Percentiles rank a stretch among this genome's conserved stretches.
Conservation (phyloP, 352 stramenopile genomes). For the Globisporangium cederbergense region DNA sequence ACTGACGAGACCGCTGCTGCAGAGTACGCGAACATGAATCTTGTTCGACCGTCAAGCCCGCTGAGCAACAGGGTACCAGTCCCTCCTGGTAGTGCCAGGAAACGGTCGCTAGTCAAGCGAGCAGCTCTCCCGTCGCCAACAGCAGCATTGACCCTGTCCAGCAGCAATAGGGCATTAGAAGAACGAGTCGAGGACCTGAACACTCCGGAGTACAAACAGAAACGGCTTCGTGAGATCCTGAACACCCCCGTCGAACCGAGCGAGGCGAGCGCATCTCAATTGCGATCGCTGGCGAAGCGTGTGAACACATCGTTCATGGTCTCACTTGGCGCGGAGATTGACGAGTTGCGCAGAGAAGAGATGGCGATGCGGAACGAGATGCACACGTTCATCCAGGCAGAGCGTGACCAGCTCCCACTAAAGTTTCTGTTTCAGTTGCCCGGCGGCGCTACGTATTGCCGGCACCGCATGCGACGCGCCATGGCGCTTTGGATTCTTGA, state of each 20-base stretch:
- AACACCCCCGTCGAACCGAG: slow-evolving; percentile 55
- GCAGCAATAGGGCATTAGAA: not conserved
- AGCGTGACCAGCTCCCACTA: slow-evolving; percentile 62
- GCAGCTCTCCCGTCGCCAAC: not conserved
- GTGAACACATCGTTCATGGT: slow-evolving; percentile 50
- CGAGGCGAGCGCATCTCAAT: slow-evolving; percentile 33
- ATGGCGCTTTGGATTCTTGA: slow-evolving; percentile 68
- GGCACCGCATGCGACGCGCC: slow-evolving; percentile 61
- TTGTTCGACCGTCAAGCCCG: not conserved
- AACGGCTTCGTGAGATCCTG: slow-evolving; percentile 62
- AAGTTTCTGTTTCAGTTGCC: slow-evolving; percentile 82
- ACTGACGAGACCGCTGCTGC: slow-evolving; percentile 12
- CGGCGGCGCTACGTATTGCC: slow-evolving; percentile 69
- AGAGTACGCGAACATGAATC: slow-evolving; percentile 1
- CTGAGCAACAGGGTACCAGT: not conserved
- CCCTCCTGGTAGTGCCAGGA: not conserved
- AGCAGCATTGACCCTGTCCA: not conserved
- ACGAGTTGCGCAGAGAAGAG: slow-evolving; percentile 36
- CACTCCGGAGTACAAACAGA: slow-evolving; percentile 55
- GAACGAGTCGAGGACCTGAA: slow-evolving; percentile 23
- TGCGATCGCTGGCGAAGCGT: slow-evolving; percentile 37
- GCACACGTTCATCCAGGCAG: slow-evolving; percentile 46
- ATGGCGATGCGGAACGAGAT: slow-evolving; percentile 34
- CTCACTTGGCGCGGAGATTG: slow-evolving; percentile 40
- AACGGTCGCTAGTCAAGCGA: not conserved